Percentiles rank a stretch among this genome's conserved stretches.
Evolutionary conservation across 768 basidiomycete species (phyloP).

Genomic region (Wakefieldia striispora): DNA sequence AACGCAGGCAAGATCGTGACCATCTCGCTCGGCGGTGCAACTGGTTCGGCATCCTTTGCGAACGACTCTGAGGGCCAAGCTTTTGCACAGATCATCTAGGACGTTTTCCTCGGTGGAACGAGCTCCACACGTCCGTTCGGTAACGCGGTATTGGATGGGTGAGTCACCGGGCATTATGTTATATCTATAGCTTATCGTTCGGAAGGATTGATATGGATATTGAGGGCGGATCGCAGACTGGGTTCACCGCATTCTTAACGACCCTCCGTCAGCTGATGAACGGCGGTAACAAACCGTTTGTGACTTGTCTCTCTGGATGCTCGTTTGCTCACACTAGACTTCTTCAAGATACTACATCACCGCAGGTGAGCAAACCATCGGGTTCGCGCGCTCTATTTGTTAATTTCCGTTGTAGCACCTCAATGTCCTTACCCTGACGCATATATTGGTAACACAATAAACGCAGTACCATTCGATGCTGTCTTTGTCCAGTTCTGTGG

Average conservation of each 20-base stretch:
- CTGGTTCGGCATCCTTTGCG: slow-evolving; percentile 58
- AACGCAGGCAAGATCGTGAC: slow-evolving; percentile 61
- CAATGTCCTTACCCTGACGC: slow-evolving; percentile 52
- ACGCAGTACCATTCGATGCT: slow-evolving; percentile 45
- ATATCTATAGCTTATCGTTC: not conserved
- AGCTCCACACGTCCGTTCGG: slow-evolving; percentile 71
- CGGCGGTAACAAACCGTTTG: slow-evolving; percentile 26
- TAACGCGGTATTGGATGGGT: slow-evolving; percentile 71
- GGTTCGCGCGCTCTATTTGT: not conserved
- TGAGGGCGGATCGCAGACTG: slow-evolving; percentile 39
- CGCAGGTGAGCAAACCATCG: slow-evolving; percentile 25
- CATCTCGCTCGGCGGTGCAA: slow-evolving; percentile 61
- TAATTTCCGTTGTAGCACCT: slow-evolving; percentile 23
- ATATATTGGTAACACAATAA: slow-evolving; percentile 40
- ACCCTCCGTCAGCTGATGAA: slow-evolving; percentile 31
- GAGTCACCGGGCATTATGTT: not conserved
- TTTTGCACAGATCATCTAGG: slow-evolving; percentile 70
- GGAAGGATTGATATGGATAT: slow-evolving; percentile 47
- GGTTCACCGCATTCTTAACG: slow-evolving; percentile 32
- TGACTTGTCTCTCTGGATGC: not conserved
- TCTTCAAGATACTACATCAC: slow-evolving; percentile 41
- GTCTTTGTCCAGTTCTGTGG: slow-evolving; percentile 51
- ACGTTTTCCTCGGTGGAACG: slow-evolving; percentile 63
- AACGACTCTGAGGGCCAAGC: slow-evolving; percentile 53
- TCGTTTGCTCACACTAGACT: slow-evolving; percentile 2